Base-by-base conservation (phyloP, 495 filamentous ascomycete species). In the Aspergillus incahuasiensis region DNA sequence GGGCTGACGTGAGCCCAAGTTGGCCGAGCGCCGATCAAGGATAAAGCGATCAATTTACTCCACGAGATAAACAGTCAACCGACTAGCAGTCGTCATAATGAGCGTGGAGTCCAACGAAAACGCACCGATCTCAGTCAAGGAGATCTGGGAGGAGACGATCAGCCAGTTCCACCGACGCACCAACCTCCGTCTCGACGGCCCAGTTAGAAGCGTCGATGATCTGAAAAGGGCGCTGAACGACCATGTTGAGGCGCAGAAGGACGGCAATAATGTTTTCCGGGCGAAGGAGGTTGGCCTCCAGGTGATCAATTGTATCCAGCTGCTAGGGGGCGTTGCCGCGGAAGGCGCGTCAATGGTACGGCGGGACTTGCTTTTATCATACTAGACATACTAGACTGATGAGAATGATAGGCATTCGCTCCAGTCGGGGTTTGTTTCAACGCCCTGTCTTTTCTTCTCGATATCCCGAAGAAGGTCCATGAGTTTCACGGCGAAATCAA, bases 391-490 rank as follows among this genome's bases (percentile, higher is more conserved):
- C 45, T 24, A 13, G n/a, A 34, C 45, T 56, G 21, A 56, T 38
- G 11, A 15, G 39, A 15, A 2, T 16, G 2, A 2, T 35, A 59
- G 56, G 56, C 38, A 41, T 63, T 67, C 20, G 53, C 56, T 6
- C 59, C 64, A 1, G 56, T 62, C 11, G 46, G 46, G 2, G 19
- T 67, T 11, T 67, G 64, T 46, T 67, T 67, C 39, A 67, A 65
- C 16, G 64, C 64, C 5, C 15, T 67, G 0, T 65, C 50, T 9
- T 51, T 65, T 5, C 54, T 67, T 19, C 57, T 67, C 8, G 63
- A 65, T 20, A 56, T 65, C 19, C 64, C 64, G 11, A 52, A 65
- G 18, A 53, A 62, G 24, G 38, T 67, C 1, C 56, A 60, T 19
- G 53, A 59, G 34, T 57, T 67, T 46, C 62, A 61, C 21, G 60